Evolutionary conservation across 2,329 filamentous ascomycete species (phyloP).

Genomic region (Grosmannia huntii): DNA sequence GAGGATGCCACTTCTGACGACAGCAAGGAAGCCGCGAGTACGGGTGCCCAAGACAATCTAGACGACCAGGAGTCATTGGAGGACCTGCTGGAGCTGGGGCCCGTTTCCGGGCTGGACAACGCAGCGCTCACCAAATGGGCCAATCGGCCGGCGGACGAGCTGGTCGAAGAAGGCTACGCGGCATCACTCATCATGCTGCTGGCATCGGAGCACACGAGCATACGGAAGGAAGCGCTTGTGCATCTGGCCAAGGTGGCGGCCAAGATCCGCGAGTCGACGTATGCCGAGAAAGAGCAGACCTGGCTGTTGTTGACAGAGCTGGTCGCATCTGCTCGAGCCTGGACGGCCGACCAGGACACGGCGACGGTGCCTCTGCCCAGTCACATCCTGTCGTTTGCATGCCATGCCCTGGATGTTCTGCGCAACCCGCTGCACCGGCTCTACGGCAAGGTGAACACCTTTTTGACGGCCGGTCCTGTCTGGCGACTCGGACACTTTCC

Average conservation of each 20-base stretch:
- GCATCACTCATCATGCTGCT: conserved; percentile 61
- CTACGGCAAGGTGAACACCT: conserved; percentile 77
- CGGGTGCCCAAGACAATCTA: neutral
- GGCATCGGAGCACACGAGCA: conserved; percentile 59
- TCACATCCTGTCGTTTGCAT: conserved; percentile 63
- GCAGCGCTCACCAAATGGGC: conserved; percentile 51
- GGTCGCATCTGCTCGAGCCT: conserved; percentile 52
- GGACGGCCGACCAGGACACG: conserved; percentile 29
- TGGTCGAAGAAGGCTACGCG: conserved; percentile 65
- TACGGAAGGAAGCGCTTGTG: conserved; percentile 64
- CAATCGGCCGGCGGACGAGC: conserved; percentile 63
- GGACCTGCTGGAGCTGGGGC: conserved; percentile 36
- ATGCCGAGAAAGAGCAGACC: conserved; percentile 64
- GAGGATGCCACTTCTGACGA: neutral
- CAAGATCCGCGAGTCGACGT: conserved; percentile 53
- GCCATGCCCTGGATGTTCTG: conserved; percentile 55
- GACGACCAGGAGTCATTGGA: conserved; percentile 25
- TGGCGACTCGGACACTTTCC: conserved; percentile 68
- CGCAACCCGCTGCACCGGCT: conserved; percentile 67
- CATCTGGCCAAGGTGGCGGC: conserved; percentile 53
- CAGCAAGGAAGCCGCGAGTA: neutral
- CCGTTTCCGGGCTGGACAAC: conserved; percentile 35
- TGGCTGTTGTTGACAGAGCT: conserved; percentile 73
- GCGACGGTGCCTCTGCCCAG: conserved; percentile 46
- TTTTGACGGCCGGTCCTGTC: conserved; percentile 61